These are phyloP conservation scores for Tolypocladium album DNA, from an alignment of 2,329 filamentous ascomycete genomes.

Conservation along the genomic window DNA sequence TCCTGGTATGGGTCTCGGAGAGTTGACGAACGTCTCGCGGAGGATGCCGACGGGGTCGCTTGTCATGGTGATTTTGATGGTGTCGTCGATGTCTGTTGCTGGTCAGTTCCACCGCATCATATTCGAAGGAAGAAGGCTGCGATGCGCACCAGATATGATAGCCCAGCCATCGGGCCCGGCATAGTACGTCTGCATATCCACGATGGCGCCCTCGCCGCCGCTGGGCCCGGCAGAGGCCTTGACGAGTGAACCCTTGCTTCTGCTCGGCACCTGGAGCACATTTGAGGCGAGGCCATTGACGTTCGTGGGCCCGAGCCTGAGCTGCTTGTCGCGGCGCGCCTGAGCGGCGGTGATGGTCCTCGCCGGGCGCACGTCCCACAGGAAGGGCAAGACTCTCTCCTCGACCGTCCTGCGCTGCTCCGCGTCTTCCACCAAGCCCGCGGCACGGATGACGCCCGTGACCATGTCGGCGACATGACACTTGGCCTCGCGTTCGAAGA, in stretches of 20 bases:
- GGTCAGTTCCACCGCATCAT: background rate
- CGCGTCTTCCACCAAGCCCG: conserved; percentile 54
- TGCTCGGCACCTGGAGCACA: conserved; percentile 38
- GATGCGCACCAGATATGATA: conserved; percentile 54
- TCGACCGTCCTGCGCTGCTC: conserved; percentile 50
- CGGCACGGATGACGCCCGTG: conserved; percentile 55
- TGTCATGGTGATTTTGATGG: conserved; percentile 85
- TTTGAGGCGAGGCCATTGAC: conserved; percentile 63
- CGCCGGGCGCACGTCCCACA: conserved; percentile 64
- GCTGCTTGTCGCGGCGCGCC: conserved; percentile 35
- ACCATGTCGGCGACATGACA: conserved; percentile 58
- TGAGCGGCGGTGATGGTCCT: conserved; percentile 57
- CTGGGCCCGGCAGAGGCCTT: conserved; percentile 40
- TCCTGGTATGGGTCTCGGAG: conserved; percentile 58
- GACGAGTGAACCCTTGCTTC: conserved; percentile 32
- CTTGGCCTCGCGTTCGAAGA: conserved; percentile 64
- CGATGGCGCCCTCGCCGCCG: conserved; percentile 38
- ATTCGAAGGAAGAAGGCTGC: conserved; percentile 7
- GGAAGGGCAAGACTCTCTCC: conserved; percentile 62
- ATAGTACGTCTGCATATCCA: conserved; percentile 61
- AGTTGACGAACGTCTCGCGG: conserved; percentile 70
- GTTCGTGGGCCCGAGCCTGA: conserved; percentile 59
- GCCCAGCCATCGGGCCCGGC: conserved; percentile 73
- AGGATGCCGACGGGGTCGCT: conserved; percentile 72
- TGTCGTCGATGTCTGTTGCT: conserved; percentile 76